Evolutionary conservation across 1,139 yeast species (phyloP).

Genomic region (Debaryomyces psychrophilus): DNA sequence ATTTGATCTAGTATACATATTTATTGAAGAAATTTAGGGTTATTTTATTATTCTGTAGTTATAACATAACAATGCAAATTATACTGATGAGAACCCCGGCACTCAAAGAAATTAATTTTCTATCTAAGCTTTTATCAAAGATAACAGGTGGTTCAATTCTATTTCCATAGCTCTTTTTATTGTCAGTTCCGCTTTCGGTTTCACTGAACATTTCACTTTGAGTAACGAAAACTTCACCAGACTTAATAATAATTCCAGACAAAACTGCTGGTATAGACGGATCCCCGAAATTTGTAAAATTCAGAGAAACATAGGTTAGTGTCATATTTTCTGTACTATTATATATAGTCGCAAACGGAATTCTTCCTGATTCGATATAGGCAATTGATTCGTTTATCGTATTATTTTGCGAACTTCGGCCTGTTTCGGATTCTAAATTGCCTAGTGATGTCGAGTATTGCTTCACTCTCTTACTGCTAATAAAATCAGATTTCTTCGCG

Average conservation of each 20-base stretch:
- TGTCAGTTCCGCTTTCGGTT: neutral
- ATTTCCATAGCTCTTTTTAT: conserved; percentile 4
- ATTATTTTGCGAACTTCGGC: neutral
- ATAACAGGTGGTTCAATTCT: conserved; percentile 4
- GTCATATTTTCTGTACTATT: conserved; percentile 21
- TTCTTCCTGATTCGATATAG: conserved; percentile 32
- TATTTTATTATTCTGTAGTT: neutral
- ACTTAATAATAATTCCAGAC: conserved; percentile 33
- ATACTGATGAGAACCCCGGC: neutral
- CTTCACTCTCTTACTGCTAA: neutral
- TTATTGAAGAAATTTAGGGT: neutral
- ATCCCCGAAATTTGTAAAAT: conserved; percentile 17
- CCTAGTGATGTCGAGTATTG: conserved; percentile 7
- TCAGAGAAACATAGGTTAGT: conserved; percentile 23
- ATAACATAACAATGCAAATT: neutral
- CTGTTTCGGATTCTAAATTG: neutral
- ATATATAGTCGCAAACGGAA: conserved; percentile 42
- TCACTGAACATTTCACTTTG: neutral
- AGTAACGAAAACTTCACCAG: conserved; percentile 36
- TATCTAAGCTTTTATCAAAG: neutral
- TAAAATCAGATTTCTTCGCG: conserved; percentile 13
- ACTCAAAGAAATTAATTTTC: neutral
- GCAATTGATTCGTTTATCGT: conserved; percentile 22
- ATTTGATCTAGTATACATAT: neutral
- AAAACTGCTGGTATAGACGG: conserved; percentile 39